These are phyloP conservation scores for Sisymbrium altissimum DNA, from an alignment of 345 rosid species.

Conservation along the genomic window DNA sequence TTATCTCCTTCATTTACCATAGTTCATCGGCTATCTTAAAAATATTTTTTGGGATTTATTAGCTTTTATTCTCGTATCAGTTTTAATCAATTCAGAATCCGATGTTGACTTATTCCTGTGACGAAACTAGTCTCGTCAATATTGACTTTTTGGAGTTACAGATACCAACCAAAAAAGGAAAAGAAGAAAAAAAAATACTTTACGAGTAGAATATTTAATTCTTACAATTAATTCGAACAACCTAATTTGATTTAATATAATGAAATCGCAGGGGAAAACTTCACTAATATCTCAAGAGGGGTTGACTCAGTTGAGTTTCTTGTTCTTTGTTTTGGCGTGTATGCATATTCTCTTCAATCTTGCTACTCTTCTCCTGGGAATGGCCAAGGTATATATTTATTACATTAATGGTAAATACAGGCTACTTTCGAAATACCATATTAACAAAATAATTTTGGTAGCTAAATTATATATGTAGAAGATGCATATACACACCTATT, in stretches of 20 bases:
- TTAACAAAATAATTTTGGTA: neutral
- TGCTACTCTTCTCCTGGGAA: conserved; percentile 60
- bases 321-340: conserved; percentile 64
- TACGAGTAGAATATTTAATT: no score
- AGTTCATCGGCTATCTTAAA: no score
- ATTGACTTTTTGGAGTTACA: neutral
- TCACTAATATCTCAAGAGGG: conserved; percentile 60
- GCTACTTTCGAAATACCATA: neutral
- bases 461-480: neutral
- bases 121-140: neutral
- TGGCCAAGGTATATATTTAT: conserved; percentile 51
- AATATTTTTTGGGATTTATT: no score
- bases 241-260: neutral
- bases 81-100: neutral
- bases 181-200: no score
- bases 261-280: conserved; percentile 43
- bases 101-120: neutral
- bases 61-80: no score
- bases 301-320: conserved; percentile 58
- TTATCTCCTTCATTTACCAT: no score
- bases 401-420: neutral
- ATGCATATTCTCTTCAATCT: conserved; percentile 66
- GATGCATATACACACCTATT: neutral
- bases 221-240: neutral
- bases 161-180: no score